Conservation (phyloP, 2,329 filamentous ascomycete genomes). For the Cytospora leucostoma region DNA sequence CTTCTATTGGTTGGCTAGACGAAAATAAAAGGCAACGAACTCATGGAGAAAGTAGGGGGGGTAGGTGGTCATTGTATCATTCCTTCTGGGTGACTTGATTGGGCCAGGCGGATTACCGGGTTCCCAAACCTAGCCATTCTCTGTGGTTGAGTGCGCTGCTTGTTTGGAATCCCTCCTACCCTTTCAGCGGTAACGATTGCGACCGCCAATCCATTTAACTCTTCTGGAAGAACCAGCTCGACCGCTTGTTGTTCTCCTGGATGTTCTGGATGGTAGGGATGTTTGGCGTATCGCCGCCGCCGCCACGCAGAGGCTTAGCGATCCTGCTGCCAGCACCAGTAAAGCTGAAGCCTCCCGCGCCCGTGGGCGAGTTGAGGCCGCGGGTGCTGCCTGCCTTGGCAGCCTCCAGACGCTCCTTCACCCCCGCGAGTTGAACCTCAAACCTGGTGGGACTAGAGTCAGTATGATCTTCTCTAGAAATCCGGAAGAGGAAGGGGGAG, state of each 20-base stretch:
- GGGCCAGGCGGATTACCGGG: conserved; percentile 16
- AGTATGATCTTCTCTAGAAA: conserved; percentile 22
- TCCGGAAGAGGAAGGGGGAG: conserved; percentile 14
- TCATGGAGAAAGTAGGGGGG: conserved; percentile 13
- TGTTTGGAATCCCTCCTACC: conserved; percentile 11
- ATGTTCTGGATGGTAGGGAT: conserved; percentile 60
- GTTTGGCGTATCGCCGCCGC: conserved; percentile 52
- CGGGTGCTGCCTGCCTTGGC: conserved; percentile 91
- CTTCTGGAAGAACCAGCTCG: conserved; percentile 76
- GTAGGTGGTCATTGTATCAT: conserved; percentile 23
- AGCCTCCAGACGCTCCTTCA: conserved; percentile 96
- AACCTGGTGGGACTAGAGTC: conserved; percentile 62
- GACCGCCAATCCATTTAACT: conserved; percentile 32
- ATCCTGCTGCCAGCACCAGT: conserved; percentile 64
- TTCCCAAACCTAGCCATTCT: conserved; percentile 16
- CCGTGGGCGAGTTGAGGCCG: conserved; percentile 68
- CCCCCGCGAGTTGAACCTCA: conserved; percentile 92
- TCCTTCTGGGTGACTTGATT: conserved; percentile 16
- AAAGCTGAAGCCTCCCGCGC: conserved; percentile 71
- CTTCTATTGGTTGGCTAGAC: conserved; percentile 22
- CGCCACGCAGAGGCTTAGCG: conserved; percentile 68
- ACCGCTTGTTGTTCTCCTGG: conserved; percentile 61
- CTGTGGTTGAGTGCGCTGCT: conserved; percentile 14
- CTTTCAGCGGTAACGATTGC: conserved; percentile 1
- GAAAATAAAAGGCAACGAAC: conserved; percentile 23